A percentile compares a stretch with the other conserved stretches of the same genome.
These are phyloP conservation scores for Fusarium guadeloupense DNA, from an alignment of 2,329 filamentous ascomycete genomes.

Conservation along the genomic window DNA sequence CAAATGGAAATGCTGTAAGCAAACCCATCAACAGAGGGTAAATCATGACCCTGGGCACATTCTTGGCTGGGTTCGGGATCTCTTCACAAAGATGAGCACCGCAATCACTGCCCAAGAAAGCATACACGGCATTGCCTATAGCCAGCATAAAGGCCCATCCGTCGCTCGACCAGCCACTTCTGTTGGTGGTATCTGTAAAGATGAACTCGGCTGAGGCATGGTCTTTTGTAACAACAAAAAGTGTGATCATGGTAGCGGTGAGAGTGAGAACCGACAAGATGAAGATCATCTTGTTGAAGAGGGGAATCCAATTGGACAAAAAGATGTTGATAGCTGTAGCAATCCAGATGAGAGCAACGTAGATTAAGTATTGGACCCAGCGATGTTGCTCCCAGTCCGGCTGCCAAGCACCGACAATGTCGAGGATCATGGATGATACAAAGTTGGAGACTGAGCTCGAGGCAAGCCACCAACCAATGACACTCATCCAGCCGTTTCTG, in stretches of 20 bases:
- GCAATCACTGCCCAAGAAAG: conserved; percentile 35
- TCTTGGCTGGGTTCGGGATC: conserved; percentile 37
- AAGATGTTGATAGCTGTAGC: conserved; percentile 72
- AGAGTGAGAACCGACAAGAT: conserved; percentile 15
- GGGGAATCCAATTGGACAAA: conserved; percentile 42
- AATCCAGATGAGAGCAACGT: conserved; percentile 66
- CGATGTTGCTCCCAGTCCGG: conserved; percentile 62
- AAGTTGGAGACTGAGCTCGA: conserved; percentile 38
- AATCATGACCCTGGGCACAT: conserved; percentile 37
- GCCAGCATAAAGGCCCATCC: conserved; percentile 30
- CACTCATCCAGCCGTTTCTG: conserved; percentile 35
- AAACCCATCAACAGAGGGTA: conserved; percentile 34
- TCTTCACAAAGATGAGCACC: conserved; percentile 40
- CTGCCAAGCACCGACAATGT: conserved; percentile 44
- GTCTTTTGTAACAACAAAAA: conserved; percentile 13
- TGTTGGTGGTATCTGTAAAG: conserved; percentile 22
- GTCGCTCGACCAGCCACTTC: conserved; percentile 25
- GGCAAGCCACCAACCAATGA: conserved; percentile 36
- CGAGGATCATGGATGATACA: conserved; percentile 35
- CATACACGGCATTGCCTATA: conserved; percentile 24
- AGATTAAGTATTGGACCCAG: conserved; percentile 76
- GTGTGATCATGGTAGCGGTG: conserved; percentile 14
- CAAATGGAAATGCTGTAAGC: conserved; percentile 36
- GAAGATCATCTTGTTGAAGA: conserved; percentile 30
- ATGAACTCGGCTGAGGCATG: conserved; percentile 17